Conservation (phyloP, 177 flowering plant species). For the Vitis hybrid region DNA sequence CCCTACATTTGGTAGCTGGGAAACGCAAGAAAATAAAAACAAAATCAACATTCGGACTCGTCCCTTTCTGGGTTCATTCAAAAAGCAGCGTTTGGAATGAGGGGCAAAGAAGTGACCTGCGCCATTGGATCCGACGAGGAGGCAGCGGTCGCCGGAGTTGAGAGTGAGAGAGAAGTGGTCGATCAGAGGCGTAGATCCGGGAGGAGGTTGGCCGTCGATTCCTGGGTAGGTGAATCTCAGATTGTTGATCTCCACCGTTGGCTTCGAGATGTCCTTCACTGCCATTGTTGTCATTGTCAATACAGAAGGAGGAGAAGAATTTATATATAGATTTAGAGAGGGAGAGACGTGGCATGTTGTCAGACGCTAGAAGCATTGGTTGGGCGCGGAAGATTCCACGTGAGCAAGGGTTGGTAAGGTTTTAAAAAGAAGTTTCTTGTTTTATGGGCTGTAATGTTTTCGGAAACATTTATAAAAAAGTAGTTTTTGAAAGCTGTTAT, state of each 20-base stretch:
- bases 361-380: not conserved
- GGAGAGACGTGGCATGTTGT: not conserved
- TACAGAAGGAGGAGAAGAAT: not conserved
- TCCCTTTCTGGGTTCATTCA: not conserved
- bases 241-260: conserved; percentile 61
- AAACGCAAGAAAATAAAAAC: not conserved
- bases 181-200: conserved; percentile 78
- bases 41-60: no score
- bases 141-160: conserved; percentile 76
- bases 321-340: not conserved
- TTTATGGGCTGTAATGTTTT: no score
- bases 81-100: not conserved
- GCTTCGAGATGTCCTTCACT: conserved; percentile 11
- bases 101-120: conserved; percentile 53
- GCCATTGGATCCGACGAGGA: conserved; percentile 96
- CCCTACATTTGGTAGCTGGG: not conserved
- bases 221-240: conserved; percentile 91
- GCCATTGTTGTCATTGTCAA: conserved; percentile 12
- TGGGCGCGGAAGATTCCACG: no score
- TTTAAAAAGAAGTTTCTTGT: no score
- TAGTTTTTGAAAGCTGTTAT: no score
- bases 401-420: no score
- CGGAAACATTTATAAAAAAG: no score
- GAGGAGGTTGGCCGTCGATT: conserved; percentile 92
- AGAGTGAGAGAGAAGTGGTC: conserved; percentile 65